These are phyloP conservation scores for Xylaria sp. DNA, from an alignment of 2,329 filamentous ascomycete genomes.

Conservation along the genomic window DNA sequence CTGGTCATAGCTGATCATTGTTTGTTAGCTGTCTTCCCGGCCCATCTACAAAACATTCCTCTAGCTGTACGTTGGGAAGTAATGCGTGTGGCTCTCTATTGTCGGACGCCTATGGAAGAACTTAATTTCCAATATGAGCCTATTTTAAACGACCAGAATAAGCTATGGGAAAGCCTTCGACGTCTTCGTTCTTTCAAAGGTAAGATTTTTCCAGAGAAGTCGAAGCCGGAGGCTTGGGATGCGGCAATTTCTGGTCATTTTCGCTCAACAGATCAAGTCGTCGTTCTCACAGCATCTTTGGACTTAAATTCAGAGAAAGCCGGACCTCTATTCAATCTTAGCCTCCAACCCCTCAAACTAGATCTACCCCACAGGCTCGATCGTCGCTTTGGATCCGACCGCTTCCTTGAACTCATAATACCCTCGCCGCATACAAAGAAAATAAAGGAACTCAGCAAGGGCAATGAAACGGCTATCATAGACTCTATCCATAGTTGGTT, in stretches of 20 bases:
- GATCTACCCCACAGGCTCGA: slow-evolving; percentile 62
- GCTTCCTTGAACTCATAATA: slow-evolving; percentile 66
- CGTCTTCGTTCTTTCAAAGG: slow-evolving; percentile 54
- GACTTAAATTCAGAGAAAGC: slow-evolving; percentile 49
- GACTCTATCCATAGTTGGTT: slow-evolving; percentile 54
- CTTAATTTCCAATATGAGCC: slow-evolving; percentile 52
- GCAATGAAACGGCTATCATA: slow-evolving; percentile 9
- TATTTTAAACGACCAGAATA: slow-evolving; percentile 56
- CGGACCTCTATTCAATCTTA: slow-evolving; percentile 58
- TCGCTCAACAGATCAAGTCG: slow-evolving; percentile 49
- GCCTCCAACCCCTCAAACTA: slow-evolving; percentile 60
- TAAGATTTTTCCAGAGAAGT: slow-evolving; percentile 60
- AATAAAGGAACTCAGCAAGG: slow-evolving; percentile 49
- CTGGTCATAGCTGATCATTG: slow-evolving; percentile 17
- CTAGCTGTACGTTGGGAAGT: slow-evolving; percentile 65
- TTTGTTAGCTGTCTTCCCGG: slow-evolving; percentile 49
- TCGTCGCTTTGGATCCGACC: slow-evolving; percentile 66
- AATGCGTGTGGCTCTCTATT: slow-evolving; percentile 59
- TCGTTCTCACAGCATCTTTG: slow-evolving; percentile 58
- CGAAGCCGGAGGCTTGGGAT: slow-evolving; percentile 58
- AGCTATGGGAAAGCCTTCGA: slow-evolving; percentile 56
- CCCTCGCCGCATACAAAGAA: slow-evolving; percentile 52
- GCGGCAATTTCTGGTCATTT: slow-evolving; percentile 53
- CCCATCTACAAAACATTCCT: slow-evolving; percentile 56
- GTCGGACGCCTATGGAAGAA: slow-evolving; percentile 53